Evolutionary conservation across 768 basidiomycete genomes (phyloP), one percentile per base, ranked within the genome.

Genomic region (Collybiopsis luxurians): DNA sequence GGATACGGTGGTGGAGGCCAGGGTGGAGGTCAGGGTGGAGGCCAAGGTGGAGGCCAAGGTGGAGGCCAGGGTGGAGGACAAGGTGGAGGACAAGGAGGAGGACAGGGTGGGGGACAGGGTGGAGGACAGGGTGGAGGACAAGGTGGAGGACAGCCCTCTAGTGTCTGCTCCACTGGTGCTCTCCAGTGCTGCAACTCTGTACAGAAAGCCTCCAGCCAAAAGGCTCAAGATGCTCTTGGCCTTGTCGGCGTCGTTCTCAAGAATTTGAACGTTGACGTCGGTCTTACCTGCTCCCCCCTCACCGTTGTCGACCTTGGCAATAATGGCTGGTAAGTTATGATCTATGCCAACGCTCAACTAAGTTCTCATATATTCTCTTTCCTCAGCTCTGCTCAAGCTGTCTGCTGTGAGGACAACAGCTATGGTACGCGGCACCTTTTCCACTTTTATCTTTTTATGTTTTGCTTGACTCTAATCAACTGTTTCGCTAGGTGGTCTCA

Each of bases 231-330:
- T 19, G n/a, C 19, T 64, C 43, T 66, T 24, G 57, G 43, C 30
- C 52, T 56, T 30, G 1, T 56, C 55, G 63, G 62, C 61, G 58
- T 64, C 53, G 88, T 87, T 67, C 71, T 90, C 5, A 79, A 89
- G 4, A 87, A 28, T 52, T 4, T 17, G 31, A 34, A 4, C 17
- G 50, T 12, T 11, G n/a, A 7, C 10, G 45, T 59, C n/a, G 49
- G n/a, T 23, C n/a, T 40, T 26, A n/a, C 26, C 3, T 61, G 60
- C 49, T 24, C 45, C n/a, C 49, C 49, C 31, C 11, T 36, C 26
- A 31, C 13, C 23, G 34, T 49, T 17, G 21, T 61, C 23, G 43
- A 15, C 60, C 62, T 0, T 53, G 58, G 21, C 23, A n/a, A 12
- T 13, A 48, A 11, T 12, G 15, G 19, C 53, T 47, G 46, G 46